A percentile compares a stretch with the other conserved stretches of the same genome.
Evolutionary conservation across 768 basidiomycete species (phyloP).

Genomic region (Termitomyces sp.): DNA sequence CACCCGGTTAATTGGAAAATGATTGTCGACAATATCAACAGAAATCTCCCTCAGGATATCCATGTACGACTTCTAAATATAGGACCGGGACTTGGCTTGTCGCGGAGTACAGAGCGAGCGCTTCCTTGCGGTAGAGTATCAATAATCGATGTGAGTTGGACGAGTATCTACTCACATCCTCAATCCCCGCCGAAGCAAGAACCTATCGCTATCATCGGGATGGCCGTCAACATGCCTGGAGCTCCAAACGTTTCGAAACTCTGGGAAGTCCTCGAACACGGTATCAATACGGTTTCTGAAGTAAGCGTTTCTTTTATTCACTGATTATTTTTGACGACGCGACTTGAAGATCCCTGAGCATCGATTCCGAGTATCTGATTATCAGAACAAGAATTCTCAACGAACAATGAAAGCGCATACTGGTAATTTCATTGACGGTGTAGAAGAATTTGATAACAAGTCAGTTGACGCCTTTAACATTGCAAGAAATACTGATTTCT

Average conservation of each 20-base stretch:
- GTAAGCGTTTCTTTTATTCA: slow-evolving; percentile 26
- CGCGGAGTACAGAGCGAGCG: slow-evolving; percentile 31
- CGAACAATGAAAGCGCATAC: slow-evolving; percentile 45
- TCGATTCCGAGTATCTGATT: slow-evolving; percentile 46
- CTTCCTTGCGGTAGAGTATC: slow-evolving; percentile 17
- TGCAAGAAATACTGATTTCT: background rate
- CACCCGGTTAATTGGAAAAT: slow-evolving; percentile 50
- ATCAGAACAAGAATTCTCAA: slow-evolving; percentile 25
- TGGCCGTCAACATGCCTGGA: slow-evolving; percentile 60
- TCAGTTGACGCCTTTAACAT: slow-evolving; percentile 12
- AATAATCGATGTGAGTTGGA: slow-evolving; percentile 18
- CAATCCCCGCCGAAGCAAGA: slow-evolving; percentile 27
- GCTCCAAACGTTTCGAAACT: slow-evolving; percentile 41
- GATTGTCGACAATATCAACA: slow-evolving; percentile 26
- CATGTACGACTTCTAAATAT: slow-evolving; percentile 39
- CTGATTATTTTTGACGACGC: background rate
- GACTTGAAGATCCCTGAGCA: slow-evolving; percentile 50
- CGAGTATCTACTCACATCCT: background rate
- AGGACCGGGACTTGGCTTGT: slow-evolving; percentile 39
- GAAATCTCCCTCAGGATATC: slow-evolving; percentile 14
- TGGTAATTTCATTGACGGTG: slow-evolving; percentile 59
- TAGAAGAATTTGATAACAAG: slow-evolving; percentile 59
- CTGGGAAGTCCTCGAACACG: slow-evolving; percentile 56
- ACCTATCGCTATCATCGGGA: slow-evolving; percentile 67
- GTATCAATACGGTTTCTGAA: slow-evolving; percentile 50